Base-by-base conservation (phyloP, 306 rosid genomes). In the Vigna hirtella region DNA sequence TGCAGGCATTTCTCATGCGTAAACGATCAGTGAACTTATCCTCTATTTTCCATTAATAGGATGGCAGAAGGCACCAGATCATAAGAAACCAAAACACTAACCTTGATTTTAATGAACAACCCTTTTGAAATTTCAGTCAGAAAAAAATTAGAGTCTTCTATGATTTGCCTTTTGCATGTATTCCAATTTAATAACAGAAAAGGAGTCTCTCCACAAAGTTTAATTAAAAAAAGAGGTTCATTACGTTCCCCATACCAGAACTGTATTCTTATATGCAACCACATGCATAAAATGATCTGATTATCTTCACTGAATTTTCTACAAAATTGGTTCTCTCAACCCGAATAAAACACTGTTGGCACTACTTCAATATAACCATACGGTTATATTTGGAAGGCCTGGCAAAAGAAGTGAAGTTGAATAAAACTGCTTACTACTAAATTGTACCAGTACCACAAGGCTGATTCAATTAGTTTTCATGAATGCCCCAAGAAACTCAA, bases 381-480 rank as follows among this genome's bases (percentile, higher is more conserved):
- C 47, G 70, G 45, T 42, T 58, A 30, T 34, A 58, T 66, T 63
- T 11, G 58, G 45, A 78, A 50, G 67, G 57, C 52, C 77, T 16
- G 22, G 32, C 62, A 73, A 30, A 48, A 28, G 59, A 36, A 82
- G 73, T 69, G 13, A 72, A 67, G 48, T 67, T 15, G 70, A 64
- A 82, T 6, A 53, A 73, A 64, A 67, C n/a, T 72, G 50, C 58
- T 74, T 66, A 43, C 55, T 74, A 70, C 66, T 53, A 47, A 51
- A 74, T 53, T 40, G 50, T 50, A 70, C 34, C 9, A 22, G 53
- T 62, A 70, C 64, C 28, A 30, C 72, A 70, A 38, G 53, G 66
- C 43, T 26, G 11, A 66, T 45, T 65, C 66, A 48, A 83, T 47
- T 50, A 78, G 36, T 52, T 32, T 28, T 5, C 65, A 48, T 18